Conservation (phyloP, 2,329 filamentous ascomycete genomes). For the Aplosporella prunicola region DNA sequence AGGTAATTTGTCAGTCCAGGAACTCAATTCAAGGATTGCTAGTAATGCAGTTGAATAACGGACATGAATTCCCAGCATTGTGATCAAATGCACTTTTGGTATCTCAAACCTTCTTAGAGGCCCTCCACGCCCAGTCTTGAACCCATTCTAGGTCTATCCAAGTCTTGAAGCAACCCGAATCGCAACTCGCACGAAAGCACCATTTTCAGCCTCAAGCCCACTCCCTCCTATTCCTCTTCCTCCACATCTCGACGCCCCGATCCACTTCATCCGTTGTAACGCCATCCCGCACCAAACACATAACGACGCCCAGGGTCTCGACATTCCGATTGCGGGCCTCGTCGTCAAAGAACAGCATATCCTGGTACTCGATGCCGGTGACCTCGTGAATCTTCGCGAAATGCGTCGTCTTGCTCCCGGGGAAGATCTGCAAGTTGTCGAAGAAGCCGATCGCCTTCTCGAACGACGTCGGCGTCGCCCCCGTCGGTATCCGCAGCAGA, state of each 20-base stretch:
- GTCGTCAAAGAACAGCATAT: slow-evolving; percentile 96
- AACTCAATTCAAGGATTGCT: too few species aligned
- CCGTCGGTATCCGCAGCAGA: slow-evolving; percentile 50
- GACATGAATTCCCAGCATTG: too few species aligned
- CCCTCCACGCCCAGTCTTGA: too few species aligned
- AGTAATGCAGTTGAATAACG: too few species aligned
- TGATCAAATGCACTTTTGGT: too few species aligned
- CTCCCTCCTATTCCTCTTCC: slow-evolving; percentile 52
- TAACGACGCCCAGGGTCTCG: slow-evolving; percentile 67
- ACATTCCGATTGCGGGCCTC: slow-evolving; percentile 81
- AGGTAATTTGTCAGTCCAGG: too few species aligned
- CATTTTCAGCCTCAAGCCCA: not conserved
- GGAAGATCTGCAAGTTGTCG: slow-evolving; percentile 53
- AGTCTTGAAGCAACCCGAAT: too few species aligned
- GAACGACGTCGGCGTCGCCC: slow-evolving; percentile 3
- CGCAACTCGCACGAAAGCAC: too few species aligned
- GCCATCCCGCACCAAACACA: slow-evolving; percentile 73
- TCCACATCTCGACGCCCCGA: slow-evolving; percentile 70
- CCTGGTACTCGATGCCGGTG: slow-evolving; percentile 62
- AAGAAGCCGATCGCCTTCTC: slow-evolving; percentile 42
- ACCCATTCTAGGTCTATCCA: too few species aligned
- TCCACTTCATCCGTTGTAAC: slow-evolving; percentile 70
- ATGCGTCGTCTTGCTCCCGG: slow-evolving; percentile 75
- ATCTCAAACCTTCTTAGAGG: too few species aligned
- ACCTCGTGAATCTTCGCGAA: slow-evolving; percentile 64